Evolutionary conservation across 495 filamentous ascomycete genomes (phyloP).

Genomic region (Talaromyces borbonicus): DNA sequence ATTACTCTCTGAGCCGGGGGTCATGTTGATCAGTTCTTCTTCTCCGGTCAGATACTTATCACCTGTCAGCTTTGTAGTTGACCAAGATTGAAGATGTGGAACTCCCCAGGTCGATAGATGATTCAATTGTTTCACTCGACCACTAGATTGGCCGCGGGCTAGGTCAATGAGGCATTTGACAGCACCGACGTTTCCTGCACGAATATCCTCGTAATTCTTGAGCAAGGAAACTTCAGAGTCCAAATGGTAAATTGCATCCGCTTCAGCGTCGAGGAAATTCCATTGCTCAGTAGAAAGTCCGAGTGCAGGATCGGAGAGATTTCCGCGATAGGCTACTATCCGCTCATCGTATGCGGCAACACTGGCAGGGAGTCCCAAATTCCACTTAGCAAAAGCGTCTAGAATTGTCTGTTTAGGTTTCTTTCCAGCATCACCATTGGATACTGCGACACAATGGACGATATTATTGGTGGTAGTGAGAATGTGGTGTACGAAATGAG

Average conservation of each 20-base stretch:
- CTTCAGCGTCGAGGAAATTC: neutral
- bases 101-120: constrained; percentile 21
- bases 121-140: constrained; percentile 5
- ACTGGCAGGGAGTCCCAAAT: neutral
- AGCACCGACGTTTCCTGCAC: neutral
- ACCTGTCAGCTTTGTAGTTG: constrained; percentile 6
- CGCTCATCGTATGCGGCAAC: neutral
- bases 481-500: neutral
- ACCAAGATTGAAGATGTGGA: constrained; percentile 17
- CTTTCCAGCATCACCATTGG: neutral
- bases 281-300: neutral
- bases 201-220: constrained; percentile 1
- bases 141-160: neutral
- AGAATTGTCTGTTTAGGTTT: neutral
- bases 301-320: neutral
- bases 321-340: neutral
- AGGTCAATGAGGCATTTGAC: neutral
- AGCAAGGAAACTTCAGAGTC: constrained; percentile 1
- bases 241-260: constrained; percentile 3
- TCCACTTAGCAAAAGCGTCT: neutral
- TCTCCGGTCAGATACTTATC: constrained; percentile 2
- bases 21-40: constrained; percentile 5
- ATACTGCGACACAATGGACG: neutral
- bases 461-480: neutral
- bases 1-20: constrained; percentile 4